Conservation (phyloP, 2,329 filamentous ascomycete genomes). For the Corinectria fuckeliana region DNA sequence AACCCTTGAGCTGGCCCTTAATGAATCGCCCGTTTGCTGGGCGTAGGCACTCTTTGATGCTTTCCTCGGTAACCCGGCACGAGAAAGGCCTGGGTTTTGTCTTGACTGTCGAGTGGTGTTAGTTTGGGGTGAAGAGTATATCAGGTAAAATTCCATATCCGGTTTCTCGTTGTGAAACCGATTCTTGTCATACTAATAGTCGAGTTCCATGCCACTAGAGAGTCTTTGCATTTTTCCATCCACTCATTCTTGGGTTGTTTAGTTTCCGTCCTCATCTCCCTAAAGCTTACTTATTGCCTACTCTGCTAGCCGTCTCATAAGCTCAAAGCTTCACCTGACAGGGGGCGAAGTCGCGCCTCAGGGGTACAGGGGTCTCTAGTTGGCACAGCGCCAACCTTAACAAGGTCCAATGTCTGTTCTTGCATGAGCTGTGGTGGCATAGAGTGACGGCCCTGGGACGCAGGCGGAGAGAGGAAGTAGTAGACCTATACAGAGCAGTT, state of each 20-base stretch:
- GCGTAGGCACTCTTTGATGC: background rate
- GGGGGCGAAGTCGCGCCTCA: background rate
- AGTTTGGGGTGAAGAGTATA: background rate
- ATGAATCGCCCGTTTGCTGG: background rate
- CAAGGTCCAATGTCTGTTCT: background rate
- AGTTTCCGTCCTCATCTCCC: background rate
- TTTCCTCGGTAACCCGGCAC: background rate
- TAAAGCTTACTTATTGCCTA: too few relatives aligned
- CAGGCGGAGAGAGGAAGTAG: too few relatives aligned
- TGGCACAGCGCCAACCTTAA: background rate
- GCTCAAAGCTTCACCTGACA: too few relatives aligned
- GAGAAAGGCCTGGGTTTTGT: background rate
- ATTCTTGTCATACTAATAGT: background rate
- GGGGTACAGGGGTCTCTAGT: background rate
- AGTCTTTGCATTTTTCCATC: background rate
- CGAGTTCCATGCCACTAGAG: background rate
- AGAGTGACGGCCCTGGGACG: background rate
- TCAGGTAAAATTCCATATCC: background rate
- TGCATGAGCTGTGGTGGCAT: background rate
- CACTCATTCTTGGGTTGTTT: background rate
- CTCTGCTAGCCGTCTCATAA: too few relatives aligned
- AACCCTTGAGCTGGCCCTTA: background rate
- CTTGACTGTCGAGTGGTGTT: background rate
- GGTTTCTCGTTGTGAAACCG: background rate
- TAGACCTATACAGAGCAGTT: too few relatives aligned